Evolutionary conservation across 2,329 filamentous ascomycete genomes (phyloP).

Genomic region (Stagonosporopsis vannaccii): DNA sequence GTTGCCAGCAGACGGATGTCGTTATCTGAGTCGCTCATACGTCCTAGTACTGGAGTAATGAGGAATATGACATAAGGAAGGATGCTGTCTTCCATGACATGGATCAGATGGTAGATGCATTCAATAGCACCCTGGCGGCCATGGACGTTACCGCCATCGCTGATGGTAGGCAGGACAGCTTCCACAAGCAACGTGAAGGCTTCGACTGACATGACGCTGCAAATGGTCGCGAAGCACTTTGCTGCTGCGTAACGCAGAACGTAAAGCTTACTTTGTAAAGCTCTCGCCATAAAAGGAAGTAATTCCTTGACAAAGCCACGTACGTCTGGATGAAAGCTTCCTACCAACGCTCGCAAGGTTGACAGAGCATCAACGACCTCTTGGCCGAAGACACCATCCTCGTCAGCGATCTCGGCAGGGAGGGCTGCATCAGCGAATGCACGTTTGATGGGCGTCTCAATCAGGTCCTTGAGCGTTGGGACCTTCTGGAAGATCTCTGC

Average conservation of each 20-base stretch:
- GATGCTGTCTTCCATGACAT: conserved; percentile 96
- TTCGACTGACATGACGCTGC: conserved; percentile 92
- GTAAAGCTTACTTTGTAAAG: conserved; percentile 84
- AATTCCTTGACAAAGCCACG: conserved; percentile 82
- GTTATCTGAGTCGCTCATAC: conserved; percentile 98
- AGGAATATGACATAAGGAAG: conserved; percentile 98
- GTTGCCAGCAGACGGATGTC: conserved; percentile 94
- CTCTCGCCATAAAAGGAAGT: conserved; percentile 85
- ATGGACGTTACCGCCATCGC: conserved; percentile 85
- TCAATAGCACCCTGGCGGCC: conserved; percentile 94
- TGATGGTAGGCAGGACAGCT: conserved; percentile 89
- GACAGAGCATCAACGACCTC: conserved; percentile 95
- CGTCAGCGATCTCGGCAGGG: conserved; percentile 75
- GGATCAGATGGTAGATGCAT: conserved; percentile 94
- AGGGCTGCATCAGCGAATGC: conserved; percentile 74
- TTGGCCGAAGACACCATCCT: conserved; percentile 80
- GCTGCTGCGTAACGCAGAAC: conserved; percentile 96
- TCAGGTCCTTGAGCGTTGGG: conserved; percentile 79
- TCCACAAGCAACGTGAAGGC: conserved; percentile 97
- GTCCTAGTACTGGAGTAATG: conserved; percentile 92
- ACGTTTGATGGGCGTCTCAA: conserved; percentile 78
- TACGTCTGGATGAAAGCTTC: conserved; percentile 79
- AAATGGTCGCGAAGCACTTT: conserved; percentile 96
- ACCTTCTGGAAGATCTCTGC: conserved; percentile 79
- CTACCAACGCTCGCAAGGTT: conserved; percentile 87